Percentiles rank a stretch among this genome's conserved stretches.
phyloP scores from a whole-genome alignment of 345 rosid species.

The Rhodamnia rubescens region DNA sequence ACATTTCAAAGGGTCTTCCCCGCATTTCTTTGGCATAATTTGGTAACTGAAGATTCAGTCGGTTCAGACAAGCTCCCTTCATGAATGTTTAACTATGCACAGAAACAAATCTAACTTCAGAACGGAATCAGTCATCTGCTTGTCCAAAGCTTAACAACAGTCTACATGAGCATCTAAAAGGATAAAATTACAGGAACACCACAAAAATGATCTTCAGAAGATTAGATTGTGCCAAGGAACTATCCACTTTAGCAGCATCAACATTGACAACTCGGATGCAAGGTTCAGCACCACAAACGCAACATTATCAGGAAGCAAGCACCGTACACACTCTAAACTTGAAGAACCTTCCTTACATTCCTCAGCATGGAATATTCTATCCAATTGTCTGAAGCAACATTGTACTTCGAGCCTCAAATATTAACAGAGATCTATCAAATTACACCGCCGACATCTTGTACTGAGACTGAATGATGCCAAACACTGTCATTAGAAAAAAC shows the following conservation, averaged over 20 bases:
- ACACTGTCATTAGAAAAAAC: neutral
- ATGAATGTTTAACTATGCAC: neutral
- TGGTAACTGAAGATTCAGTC: neutral
- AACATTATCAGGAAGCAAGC: neutral
- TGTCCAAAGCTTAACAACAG: neutral
- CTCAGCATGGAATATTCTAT: neutral
- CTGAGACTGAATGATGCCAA: neutral
- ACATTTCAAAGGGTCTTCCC: neutral
- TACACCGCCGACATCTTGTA: neutral
- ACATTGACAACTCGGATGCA: neutral
- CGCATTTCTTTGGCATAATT: neutral
- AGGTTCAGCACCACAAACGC: neutral
- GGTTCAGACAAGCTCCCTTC: neutral
- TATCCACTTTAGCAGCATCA: neutral
- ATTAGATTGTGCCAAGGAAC: neutral
- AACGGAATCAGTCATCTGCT: neutral
- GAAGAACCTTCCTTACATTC: neutral
- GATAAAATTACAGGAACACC: neutral
- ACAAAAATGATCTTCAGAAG: neutral
- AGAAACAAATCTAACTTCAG: neutral
- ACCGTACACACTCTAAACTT: neutral
- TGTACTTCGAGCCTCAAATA: neutral
- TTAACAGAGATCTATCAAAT: neutral
- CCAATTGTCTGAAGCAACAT: neutral
- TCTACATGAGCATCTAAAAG: neutral